phyloP scores from a whole-genome alignment of 805 yeast genomes.

The Kodamaea neixiangensis region DNA sequence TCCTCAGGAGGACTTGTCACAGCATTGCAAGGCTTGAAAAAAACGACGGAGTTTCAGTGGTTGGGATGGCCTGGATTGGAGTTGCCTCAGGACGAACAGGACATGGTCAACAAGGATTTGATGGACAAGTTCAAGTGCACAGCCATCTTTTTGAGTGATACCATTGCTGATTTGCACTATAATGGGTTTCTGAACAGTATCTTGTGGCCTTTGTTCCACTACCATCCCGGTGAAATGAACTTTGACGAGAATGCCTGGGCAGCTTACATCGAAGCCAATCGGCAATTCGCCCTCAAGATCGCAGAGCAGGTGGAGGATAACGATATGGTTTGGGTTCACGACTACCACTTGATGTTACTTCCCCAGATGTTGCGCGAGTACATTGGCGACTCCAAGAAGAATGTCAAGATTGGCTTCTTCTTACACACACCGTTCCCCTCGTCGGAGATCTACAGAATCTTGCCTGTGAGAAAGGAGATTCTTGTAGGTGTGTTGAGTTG shows the following conservation, averaged over 20 bases:
- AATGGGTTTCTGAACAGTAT: constrained; percentile 95
- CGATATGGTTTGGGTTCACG: constrained; percentile 97
- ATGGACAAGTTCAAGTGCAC: constrained; percentile 80
- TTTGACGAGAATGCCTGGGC: constrained; percentile 98
- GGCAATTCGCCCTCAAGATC: constrained; percentile 74
- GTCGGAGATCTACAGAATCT: constrained; percentile 90
- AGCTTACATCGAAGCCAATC: constrained; percentile 92
- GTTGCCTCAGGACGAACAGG: constrained; percentile 75
- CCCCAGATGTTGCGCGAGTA: constrained; percentile 82
- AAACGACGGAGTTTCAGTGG: constrained; percentile 88
- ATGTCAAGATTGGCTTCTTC: constrained; percentile 86
- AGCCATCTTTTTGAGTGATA: constrained; percentile 86
- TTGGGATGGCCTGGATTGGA: constrained; percentile 95
- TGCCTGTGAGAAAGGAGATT: constrained; percentile 94
- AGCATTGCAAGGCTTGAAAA: constrained; percentile 88
- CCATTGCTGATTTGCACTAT: constrained; percentile 92
- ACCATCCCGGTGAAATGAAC: constrained; percentile 98
- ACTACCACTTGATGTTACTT: constrained; percentile 92
- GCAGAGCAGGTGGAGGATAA: constrained; percentile 70
- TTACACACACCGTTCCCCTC: constrained; percentile 98
- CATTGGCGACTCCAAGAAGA: constrained; percentile 48
- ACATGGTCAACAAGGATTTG: constrained; percentile 66
- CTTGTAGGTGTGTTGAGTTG: constrained; percentile 90
- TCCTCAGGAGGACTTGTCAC: constrained; percentile 98
- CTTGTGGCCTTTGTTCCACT: constrained; percentile 97